Conservation (phyloP, 164 flowering plant species). For the Kalanchoe fedtschenkoi region DNA sequence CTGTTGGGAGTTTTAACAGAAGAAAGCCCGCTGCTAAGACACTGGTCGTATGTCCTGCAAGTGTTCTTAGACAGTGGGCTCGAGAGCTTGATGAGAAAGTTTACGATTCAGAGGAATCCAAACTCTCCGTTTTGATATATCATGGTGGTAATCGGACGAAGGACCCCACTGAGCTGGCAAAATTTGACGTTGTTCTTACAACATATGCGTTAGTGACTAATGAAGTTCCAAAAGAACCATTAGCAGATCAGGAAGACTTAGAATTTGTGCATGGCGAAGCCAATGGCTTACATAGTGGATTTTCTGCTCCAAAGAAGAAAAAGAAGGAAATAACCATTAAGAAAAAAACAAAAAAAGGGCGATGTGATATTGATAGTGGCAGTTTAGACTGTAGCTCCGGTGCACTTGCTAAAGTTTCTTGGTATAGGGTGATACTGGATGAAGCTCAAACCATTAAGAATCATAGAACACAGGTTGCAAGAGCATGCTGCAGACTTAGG, state of each 20-base stretch:
- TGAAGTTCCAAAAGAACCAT: slow-evolving; percentile 93
- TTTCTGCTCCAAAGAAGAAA: slow-evolving; percentile 50
- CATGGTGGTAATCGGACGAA: slow-evolving; percentile 83
- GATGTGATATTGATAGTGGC: slow-evolving; percentile 33
- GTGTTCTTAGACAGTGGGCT: slow-evolving; percentile 94
- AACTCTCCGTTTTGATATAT: slow-evolving; percentile 63
- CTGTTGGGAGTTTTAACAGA: slow-evolving; percentile 23
- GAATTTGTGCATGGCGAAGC: slow-evolving; percentile 49
- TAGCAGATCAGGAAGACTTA: slow-evolving; percentile 67
- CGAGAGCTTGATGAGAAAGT: slow-evolving; percentile 84
- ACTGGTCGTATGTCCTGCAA: slow-evolving; percentile 93
- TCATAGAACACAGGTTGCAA: slow-evolving; percentile 88
- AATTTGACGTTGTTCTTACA: slow-evolving; percentile 87
- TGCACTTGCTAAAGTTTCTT: slow-evolving; percentile 71
- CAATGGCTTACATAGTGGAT: slow-evolving; percentile 54
- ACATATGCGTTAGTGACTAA: slow-evolving; percentile 84
- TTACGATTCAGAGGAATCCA: slow-evolving; percentile 29
- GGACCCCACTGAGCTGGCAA: slow-evolving; percentile 68
- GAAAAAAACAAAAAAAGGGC: slow-evolving; percentile 64
- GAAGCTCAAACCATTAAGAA: slow-evolving; percentile 98
- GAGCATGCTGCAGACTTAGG: slow-evolving; percentile 93
- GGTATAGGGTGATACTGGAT: slow-evolving; percentile 89
- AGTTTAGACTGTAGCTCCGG: slow-evolving; percentile 44
- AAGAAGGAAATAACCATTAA: slow-evolving; percentile 30
- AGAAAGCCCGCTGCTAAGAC: slow-evolving; percentile 83